phyloP scores from a whole-genome alignment of 257 asterid genomes.

The Solanum chiquidenum region DNA sequence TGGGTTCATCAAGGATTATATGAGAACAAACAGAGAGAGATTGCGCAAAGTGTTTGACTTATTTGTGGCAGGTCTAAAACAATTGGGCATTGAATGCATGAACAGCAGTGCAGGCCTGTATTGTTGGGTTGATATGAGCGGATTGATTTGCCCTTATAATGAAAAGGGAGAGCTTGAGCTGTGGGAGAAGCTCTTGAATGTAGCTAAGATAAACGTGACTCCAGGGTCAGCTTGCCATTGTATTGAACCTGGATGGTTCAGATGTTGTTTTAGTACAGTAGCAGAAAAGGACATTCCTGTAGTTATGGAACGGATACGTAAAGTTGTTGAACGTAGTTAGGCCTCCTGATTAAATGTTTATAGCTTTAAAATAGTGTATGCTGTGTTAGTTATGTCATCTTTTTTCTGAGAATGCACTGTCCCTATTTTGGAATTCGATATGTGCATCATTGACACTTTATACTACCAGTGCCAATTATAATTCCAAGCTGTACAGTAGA shows the following conservation, averaged over 20 bases:
- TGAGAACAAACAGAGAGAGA: constrained; percentile 47
- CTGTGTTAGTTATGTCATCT: not conserved
- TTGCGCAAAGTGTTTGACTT: constrained; percentile 37
- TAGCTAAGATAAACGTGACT: constrained; percentile 66
- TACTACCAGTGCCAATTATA: not conserved
- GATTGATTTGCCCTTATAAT: constrained; percentile 55
- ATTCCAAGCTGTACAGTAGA: not conserved
- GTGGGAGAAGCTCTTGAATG: constrained; percentile 65
- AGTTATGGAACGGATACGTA: constrained; percentile 54
- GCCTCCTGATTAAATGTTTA: constrained; percentile 36
- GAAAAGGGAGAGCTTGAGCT: constrained; percentile 94
- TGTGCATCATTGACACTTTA: not conserved
- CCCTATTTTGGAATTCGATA: not conserved
- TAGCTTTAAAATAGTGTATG: constrained; percentile 5
- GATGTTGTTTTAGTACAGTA: constrained; percentile 74
- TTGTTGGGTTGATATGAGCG: constrained; percentile 96
- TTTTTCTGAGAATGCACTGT: not conserved
- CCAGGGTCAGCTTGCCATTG: constrained; percentile 98
- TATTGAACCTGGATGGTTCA: constrained; percentile 96
- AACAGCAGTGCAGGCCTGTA: constrained; percentile 75
- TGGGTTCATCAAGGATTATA: constrained; percentile 45
- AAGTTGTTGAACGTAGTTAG: constrained; percentile 61
- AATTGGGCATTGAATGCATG: constrained; percentile 51
- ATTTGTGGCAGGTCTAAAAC: constrained; percentile 53
- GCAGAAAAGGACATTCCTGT: constrained; percentile 51